A percentile compares a stretch with the other conserved stretches of the same genome.
These are phyloP conservation scores for Cucumis sativus DNA, from an alignment of 306 rosid species.

Conservation along the genomic window DNA sequence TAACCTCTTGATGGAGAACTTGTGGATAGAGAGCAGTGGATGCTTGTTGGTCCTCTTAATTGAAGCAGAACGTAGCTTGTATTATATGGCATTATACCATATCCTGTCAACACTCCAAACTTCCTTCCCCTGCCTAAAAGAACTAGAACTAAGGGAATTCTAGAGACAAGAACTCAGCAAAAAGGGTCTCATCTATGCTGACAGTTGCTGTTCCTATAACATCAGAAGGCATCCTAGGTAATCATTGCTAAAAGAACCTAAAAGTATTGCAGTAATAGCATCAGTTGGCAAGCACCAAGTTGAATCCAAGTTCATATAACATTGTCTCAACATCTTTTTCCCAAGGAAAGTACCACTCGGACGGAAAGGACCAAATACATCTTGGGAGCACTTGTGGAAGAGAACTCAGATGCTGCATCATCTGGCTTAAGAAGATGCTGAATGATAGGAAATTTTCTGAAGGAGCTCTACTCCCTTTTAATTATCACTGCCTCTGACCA, in stretches of 20 bases:
- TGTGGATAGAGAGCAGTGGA: neutral
- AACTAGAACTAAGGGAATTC: neutral
- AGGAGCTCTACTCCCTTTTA: neutral
- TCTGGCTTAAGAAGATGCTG: neutral
- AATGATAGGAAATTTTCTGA: neutral
- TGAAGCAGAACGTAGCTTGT: neutral
- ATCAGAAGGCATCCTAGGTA: neutral
- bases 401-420: neutral
- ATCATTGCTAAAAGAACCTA: neutral
- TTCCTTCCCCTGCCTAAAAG: neutral
- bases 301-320: neutral
- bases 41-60: neutral
- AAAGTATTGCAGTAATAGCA: neutral
- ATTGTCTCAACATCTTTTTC: neutral
- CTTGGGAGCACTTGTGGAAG: neutral
- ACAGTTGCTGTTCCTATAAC: neutral
- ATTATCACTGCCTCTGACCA: neutral
- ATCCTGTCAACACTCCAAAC: neutral
- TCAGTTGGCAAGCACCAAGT: neutral
- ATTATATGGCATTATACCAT: neutral
- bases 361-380: neutral
- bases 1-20: neutral
- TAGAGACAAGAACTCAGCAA: too few relatives aligned
- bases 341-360: neutral
- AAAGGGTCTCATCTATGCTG: neutral